A percentile compares a stretch with the other conserved stretches of the same genome.
Conservation (phyloP, 352 stramenopile genomes). For the Phytopythium litorale region DNA sequence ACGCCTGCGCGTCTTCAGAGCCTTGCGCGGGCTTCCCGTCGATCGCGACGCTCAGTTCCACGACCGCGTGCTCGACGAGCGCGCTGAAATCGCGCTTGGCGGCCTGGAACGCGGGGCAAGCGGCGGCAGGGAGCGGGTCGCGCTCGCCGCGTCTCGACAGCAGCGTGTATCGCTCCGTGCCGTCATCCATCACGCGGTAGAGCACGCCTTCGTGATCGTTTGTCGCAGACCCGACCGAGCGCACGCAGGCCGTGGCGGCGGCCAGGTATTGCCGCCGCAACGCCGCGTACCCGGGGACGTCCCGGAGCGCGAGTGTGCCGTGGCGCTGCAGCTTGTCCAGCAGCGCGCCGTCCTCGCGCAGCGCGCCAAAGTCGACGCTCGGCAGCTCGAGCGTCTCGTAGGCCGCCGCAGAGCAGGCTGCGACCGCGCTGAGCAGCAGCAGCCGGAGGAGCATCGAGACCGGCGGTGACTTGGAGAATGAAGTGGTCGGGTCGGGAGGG, state of each 20-base stretch:
- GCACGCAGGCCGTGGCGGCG: conserved; percentile 8
- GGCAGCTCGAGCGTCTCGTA: conserved; percentile 6
- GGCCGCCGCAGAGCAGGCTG: background rate
- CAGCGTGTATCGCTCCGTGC: conserved; percentile 17
- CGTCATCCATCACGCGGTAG: conserved; percentile 11
- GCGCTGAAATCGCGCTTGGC: conserved; percentile 12
- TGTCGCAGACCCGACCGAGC: background rate
- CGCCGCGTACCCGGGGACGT: conserved; percentile 7
- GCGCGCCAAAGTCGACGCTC: conserved; percentile 7
- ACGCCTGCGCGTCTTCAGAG: background rate
- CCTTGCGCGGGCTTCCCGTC: background rate
- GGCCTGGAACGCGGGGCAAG: conserved; percentile 13
- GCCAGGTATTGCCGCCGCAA: conserved; percentile 10
- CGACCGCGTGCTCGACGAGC: conserved; percentile 8
- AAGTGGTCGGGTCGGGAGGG: background rate
- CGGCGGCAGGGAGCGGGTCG: conserved; percentile 3
- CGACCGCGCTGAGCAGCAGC: background rate
- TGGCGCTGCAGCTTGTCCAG: conserved; percentile 9
- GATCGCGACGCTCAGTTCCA: conserved; percentile 9
- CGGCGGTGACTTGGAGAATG: background rate
- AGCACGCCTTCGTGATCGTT: conserved; percentile 5
- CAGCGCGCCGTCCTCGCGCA: conserved; percentile 5
- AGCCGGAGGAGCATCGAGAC: background rate
- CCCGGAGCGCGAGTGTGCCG: conserved; percentile 13
- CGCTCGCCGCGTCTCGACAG: conserved; percentile 8